These are phyloP conservation scores for Trifolium fragiferum DNA, from an alignment of 306 rosid genomes.

Conservation along the genomic window DNA sequence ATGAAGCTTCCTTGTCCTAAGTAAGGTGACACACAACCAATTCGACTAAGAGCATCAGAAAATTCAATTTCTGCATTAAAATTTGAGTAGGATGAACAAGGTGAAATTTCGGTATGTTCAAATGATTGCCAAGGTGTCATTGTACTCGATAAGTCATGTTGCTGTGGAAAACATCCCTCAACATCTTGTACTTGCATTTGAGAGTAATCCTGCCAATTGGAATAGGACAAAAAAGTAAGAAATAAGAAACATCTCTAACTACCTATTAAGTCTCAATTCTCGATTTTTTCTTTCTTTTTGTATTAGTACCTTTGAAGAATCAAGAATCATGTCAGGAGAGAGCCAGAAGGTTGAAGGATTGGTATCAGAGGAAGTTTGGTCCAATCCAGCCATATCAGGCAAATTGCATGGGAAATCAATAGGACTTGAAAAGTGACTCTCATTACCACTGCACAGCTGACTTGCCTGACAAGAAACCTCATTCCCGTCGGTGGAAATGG, in stretches of 20 bases:
- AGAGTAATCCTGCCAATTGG: constrained; percentile 67
- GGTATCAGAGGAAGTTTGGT: constrained; percentile 51
- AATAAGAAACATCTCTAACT: constrained; percentile 5
- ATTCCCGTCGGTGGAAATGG: constrained; percentile 44
- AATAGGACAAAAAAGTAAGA: constrained; percentile 32
- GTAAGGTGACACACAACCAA: constrained; percentile 59
- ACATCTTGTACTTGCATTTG: constrained; percentile 56
- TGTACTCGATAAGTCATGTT: constrained; percentile 47
- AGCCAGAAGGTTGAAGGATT: constrained; percentile 66
- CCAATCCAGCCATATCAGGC: constrained; percentile 51
- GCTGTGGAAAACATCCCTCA: constrained; percentile 52
- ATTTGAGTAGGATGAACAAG: constrained; percentile 78
- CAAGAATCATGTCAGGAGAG: constrained; percentile 80
- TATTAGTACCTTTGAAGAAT: constrained; percentile 75
- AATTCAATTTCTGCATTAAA: constrained; percentile 56
- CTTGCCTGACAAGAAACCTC: constrained; percentile 49
- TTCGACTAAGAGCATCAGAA: constrained; percentile 49
- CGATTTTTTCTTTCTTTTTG: neutral
- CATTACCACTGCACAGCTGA: constrained; percentile 48
- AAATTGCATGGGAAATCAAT: constrained; percentile 52
- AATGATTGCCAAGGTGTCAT: constrained; percentile 60
- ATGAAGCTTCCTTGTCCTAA: constrained; percentile 56
- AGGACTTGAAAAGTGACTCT: constrained; percentile 63
- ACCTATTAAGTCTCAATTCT: neutral
- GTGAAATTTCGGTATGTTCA: constrained; percentile 60